These are phyloP conservation scores for Xylariaceae sp. DNA, from an alignment of 2,329 filamentous ascomycete genomes.

Conservation along the genomic window DNA sequence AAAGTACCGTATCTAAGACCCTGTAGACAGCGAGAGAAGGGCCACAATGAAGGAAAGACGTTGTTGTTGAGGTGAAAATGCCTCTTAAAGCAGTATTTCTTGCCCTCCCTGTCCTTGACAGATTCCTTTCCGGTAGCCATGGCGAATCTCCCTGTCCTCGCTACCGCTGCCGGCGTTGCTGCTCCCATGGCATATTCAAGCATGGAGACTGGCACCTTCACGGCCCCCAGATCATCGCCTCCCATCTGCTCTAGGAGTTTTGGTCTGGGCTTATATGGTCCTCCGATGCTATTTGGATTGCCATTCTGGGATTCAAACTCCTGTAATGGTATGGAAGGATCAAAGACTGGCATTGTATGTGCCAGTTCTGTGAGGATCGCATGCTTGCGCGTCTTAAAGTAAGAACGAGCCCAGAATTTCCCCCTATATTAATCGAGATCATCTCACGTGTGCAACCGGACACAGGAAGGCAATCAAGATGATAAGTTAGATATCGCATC, in stretches of 20 bases:
- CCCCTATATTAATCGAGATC: not conserved
- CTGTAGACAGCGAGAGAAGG: too few relatives aligned
- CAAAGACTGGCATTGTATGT: constrained; percentile 18
- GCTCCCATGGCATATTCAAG: constrained; percentile 17
- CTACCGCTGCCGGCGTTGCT: constrained; percentile 11
- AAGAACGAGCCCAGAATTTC: not conserved
- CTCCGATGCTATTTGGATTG: constrained; percentile 16
- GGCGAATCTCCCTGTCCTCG: constrained; percentile 9
- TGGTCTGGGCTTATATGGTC: constrained; percentile 8
- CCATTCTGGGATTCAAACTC: constrained; percentile 17
- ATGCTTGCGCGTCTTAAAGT: constrained; percentile 14
- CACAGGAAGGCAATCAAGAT: constrained; percentile 13
- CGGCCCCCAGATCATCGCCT: constrained; percentile 15
- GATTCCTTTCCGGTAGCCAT: too few relatives aligned
- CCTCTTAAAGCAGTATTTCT: too few relatives aligned
- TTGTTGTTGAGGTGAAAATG: too few relatives aligned
- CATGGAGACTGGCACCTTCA: constrained; percentile 20
- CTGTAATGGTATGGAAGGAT: constrained; percentile 11
- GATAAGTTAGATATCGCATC: constrained; percentile 14
- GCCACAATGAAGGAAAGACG: too few relatives aligned
- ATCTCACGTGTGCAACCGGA: not conserved
- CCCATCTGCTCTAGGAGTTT: constrained; percentile 11
- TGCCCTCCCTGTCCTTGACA: too few relatives aligned
- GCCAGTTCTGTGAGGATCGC: constrained; percentile 18
- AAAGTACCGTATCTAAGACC: too few relatives aligned